Base-by-base conservation (phyloP, 352 stramenopile species). In the Pythium dissimile region DNA sequence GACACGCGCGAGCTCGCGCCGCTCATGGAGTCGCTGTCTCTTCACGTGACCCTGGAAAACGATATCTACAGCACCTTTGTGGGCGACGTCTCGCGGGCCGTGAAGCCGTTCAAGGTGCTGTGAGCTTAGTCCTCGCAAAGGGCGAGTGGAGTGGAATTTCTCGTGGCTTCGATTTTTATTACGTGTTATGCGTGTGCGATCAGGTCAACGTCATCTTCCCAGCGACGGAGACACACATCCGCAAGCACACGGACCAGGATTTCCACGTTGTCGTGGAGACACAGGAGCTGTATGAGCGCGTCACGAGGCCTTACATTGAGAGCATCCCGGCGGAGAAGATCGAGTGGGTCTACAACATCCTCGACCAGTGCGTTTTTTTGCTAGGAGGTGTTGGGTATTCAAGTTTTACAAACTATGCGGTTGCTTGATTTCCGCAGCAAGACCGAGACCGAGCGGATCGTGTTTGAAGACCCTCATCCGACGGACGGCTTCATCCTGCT, bases 271-370 rank as follows among this genome's bases (percentile, higher is more conserved):
- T 92, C 28, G 70, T 81, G n/a, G 86, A 95, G 67, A 94, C 86
- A 18, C 77, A 80, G 39, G 67, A 74, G 21, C 59, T 89, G n/a
- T 95, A 95, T 69, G 66, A 88, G 32, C 68, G 59, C 46, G 75
- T 93, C 30, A 95, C 84, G 20, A 66, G 68, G 56, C 75, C 80
- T 41, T 92, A 75, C 61, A 95, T 95, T 21, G 74, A 89, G 34
- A 92, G 62, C 52, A 73, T 92, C 50, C 86, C 83, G 0, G 37
- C 46, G 23, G 78, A 88, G 37, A 92, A 89, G 48, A 76, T 95
- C 54, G 81, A 92, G 45, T 95, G 86, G 86, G 75, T 95, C 41
- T 92, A 92, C 73, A 95, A 95, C 54, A 95, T 95, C 54, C 62
- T 95, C 32, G 80, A 92, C 6, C 75, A 89, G 86, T 95, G 78